Percentiles rank a stretch among this genome's conserved stretches.
Evolutionary conservation across 163 green algal genomes (phyloP).

Genomic region (Scenedesmus sp.): DNA sequence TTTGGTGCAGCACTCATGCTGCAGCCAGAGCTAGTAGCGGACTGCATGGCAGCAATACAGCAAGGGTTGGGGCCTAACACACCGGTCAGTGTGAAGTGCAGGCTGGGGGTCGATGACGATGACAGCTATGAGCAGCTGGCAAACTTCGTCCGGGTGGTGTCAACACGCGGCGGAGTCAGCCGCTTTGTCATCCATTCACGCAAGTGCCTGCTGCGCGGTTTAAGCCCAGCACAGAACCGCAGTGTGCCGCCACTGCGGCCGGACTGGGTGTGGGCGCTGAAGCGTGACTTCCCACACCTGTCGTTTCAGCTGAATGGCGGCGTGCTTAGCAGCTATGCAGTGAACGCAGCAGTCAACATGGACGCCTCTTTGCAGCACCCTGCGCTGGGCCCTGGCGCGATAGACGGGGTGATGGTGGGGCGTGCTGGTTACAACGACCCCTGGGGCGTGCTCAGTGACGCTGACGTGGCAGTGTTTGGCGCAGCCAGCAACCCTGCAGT

Average conservation of each 20-base stretch:
- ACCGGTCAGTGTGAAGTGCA: constrained; percentile 96
- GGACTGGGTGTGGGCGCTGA: constrained; percentile 93
- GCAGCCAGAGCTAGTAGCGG: constrained; percentile 81
- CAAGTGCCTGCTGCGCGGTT: constrained; percentile 96
- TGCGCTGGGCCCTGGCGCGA: constrained; percentile 48
- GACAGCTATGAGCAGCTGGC: constrained; percentile 87
- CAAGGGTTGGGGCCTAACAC: constrained; percentile 52
- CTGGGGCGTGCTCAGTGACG: constrained; percentile 87
- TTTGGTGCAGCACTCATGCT: constrained; percentile 95
- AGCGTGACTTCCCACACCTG: constrained; percentile 95
- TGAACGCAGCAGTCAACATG: constrained; percentile 52
- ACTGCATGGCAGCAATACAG: constrained; percentile 82
- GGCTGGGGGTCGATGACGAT: constrained; percentile 84
- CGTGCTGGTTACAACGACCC: constrained; percentile 89
- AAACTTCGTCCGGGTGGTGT: constrained; percentile 88
- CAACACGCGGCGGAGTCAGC: constrained; percentile 70
- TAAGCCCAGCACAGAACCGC: constrained; percentile 96
- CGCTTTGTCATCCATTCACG: constrained; percentile 97
- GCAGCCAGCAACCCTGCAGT: constrained; percentile 71
- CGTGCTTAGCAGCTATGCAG: constrained; percentile 78
- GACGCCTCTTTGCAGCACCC: constrained; percentile 8
- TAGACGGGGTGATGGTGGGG: constrained; percentile 92
- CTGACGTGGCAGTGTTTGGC: constrained; percentile 76
- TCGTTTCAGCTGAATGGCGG: constrained; percentile 96
- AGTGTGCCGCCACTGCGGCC: constrained; percentile 94